phyloP scores from a whole-genome alignment of 2,329 filamentous ascomycete genomes.

The Aschersonia sp. region DNA sequence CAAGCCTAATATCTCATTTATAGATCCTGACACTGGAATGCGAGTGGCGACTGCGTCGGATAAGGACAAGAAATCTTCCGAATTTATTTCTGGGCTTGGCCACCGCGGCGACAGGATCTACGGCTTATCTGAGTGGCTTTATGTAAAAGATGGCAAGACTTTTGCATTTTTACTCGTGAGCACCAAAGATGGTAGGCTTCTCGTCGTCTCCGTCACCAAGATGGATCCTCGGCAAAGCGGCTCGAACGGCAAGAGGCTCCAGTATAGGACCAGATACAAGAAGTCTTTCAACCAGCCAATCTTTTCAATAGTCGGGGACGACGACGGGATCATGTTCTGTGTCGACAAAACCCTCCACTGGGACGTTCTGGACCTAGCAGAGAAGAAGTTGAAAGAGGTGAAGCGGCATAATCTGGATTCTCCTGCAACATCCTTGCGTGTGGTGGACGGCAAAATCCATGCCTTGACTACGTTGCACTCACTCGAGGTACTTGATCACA shows the following conservation, averaged over 20 bases:
- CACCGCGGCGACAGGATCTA: conserved; percentile 43
- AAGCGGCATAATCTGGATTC: conserved; percentile 37
- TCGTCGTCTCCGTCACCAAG: conserved; percentile 36
- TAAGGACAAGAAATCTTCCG: conserved; percentile 22
- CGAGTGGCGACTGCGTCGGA: conserved; percentile 33
- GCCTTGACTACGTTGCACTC: conserved; percentile 41
- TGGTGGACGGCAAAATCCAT: conserved; percentile 31
- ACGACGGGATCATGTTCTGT: conserved; percentile 42
- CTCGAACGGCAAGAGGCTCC: conserved; percentile 15
- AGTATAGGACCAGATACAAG: conserved; percentile 40
- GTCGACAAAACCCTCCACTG: conserved; percentile 38
- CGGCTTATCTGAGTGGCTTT: conserved; percentile 49
- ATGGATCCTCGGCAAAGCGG: conserved; percentile 6
- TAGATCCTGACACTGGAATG: conserved; percentile 39
- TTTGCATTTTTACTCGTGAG: conserved; percentile 51
- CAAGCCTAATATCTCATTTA: conserved; percentile 35
- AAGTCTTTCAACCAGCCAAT: conserved; percentile 32
- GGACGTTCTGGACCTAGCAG: conserved; percentile 33
- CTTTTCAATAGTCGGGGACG: conserved; percentile 39
- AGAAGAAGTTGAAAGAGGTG: conserved; percentile 34
- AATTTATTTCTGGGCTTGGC: conserved; percentile 41
- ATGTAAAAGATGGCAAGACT: conserved; percentile 36
- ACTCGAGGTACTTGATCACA: conserved; percentile 37
- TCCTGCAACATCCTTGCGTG: conserved; percentile 31
- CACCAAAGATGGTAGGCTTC: conserved; percentile 36